These are phyloP conservation scores for Conringia planisiliqua DNA, from an alignment of 345 rosid genomes.

Conservation along the genomic window DNA sequence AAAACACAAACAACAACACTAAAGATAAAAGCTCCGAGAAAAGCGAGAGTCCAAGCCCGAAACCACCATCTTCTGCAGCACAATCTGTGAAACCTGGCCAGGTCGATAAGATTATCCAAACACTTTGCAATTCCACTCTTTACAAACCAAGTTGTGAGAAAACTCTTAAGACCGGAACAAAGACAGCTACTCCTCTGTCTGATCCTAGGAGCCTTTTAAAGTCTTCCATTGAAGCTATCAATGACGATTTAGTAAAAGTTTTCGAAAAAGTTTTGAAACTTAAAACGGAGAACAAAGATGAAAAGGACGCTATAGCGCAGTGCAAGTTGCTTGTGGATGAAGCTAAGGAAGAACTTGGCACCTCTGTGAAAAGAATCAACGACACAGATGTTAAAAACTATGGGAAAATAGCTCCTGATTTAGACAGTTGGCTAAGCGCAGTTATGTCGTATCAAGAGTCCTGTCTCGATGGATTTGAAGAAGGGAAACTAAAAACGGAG, in stretches of 20 bases:
- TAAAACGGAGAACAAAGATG: conserved; percentile 39
- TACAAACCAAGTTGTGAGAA: conserved; percentile 48
- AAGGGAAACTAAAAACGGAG: conserved; percentile 53
- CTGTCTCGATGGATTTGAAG: conserved; percentile 79
- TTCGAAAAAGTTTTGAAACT: conserved; percentile 32
- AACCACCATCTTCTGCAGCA: conserved; percentile 12
- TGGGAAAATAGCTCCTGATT: conserved; percentile 29
- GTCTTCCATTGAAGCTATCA: conserved; percentile 45
- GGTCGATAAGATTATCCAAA: conserved; percentile 38
- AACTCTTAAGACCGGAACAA: conserved; percentile 38
- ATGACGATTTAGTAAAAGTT: conserved; percentile 40
- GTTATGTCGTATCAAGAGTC: conserved; percentile 76
- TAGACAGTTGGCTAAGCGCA: conserved; percentile 76
- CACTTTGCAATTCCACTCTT: conserved; percentile 49
- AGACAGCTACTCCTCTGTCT: conserved; percentile 14
- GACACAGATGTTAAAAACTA: conserved; percentile 27
- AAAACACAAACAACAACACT: conserved; percentile 15
- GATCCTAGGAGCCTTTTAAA: conserved; percentile 51
- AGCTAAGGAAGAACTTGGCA: conserved; percentile 54
- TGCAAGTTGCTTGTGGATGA: conserved; percentile 50
- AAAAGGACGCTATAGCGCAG: conserved; percentile 57
- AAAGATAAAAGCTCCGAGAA: neutral
- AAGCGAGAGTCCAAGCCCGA: conserved; percentile 7
- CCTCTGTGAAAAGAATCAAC: conserved; percentile 26
- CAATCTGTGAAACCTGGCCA: conserved; percentile 19